Conservation (phyloP, 352 stramenopile genomes). For the Globisporangium camurandrum region DNA sequence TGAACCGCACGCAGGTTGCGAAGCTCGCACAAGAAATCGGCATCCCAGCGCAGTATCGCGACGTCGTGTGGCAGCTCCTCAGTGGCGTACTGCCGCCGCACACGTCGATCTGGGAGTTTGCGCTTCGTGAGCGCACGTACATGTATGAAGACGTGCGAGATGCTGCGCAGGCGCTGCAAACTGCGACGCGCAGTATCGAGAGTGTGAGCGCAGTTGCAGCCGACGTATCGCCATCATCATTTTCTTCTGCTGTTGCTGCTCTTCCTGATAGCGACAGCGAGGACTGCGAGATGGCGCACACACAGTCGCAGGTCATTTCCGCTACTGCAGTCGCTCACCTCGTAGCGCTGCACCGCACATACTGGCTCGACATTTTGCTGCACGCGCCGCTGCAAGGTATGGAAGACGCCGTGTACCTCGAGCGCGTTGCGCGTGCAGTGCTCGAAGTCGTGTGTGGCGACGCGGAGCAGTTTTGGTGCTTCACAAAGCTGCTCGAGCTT, state of each 20-base stretch:
- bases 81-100: slow-evolving; percentile 44
- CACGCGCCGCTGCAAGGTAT: slow-evolving; percentile 24
- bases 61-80: slow-evolving; percentile 54
- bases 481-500: slow-evolving; percentile 45
- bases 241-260: no score
- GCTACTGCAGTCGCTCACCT: slow-evolving; percentile 9
- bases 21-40: slow-evolving; percentile 75
- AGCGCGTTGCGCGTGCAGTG: slow-evolving; percentile 26
- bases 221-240: slow-evolving; percentile 3
- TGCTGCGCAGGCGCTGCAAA: slow-evolving; percentile 39
- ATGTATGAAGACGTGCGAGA: slow-evolving; percentile 68
- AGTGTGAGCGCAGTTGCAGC: neutral
- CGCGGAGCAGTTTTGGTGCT: slow-evolving; percentile 68
- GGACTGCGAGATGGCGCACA: neutral
- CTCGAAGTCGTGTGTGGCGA: slow-evolving; percentile 30
- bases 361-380: slow-evolving; percentile 31
- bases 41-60: slow-evolving; percentile 43
- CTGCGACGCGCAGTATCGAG: neutral
- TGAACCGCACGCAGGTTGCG: slow-evolving; percentile 61
- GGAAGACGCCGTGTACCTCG: slow-evolving; percentile 29
- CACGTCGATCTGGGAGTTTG: slow-evolving; percentile 55
- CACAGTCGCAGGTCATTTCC: slow-evolving; percentile 1
- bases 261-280: neutral
- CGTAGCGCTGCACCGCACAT: slow-evolving; percentile 34
- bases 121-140: slow-evolving; percentile 27